Evolutionary conservation across 2,329 filamentous ascomycete species (phyloP).

Genomic region (Fonsecaea erecta): DNA sequence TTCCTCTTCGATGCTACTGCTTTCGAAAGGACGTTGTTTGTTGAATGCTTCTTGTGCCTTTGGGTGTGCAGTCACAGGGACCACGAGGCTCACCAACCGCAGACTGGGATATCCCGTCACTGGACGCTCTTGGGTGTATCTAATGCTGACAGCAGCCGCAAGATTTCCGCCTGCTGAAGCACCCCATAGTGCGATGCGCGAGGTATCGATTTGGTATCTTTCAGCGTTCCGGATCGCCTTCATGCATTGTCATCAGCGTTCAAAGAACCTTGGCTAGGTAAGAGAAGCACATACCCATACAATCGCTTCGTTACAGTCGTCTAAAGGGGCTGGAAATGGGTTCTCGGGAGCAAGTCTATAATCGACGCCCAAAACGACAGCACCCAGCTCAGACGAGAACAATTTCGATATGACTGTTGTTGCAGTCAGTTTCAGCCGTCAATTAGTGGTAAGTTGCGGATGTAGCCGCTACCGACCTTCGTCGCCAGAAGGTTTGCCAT

Average conservation of each 20-base stretch:
- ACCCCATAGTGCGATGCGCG: slow-evolving; percentile 62
- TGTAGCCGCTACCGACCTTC: slow-evolving; percentile 8
- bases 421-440: neutral
- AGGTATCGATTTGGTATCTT: slow-evolving; percentile 60
- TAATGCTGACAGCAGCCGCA: slow-evolving; percentile 58
- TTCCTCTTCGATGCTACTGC: slow-evolving; percentile 7
- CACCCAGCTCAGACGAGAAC: slow-evolving; percentile 42
- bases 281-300: slow-evolving; percentile 49
- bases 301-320: slow-evolving; percentile 66
- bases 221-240: slow-evolving; percentile 58
- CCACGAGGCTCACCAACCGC: slow-evolving; percentile 48
- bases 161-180: slow-evolving; percentile 69
- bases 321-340: slow-evolving; percentile 66
- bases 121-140: slow-evolving; percentile 40
- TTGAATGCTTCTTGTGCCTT: slow-evolving; percentile 16
- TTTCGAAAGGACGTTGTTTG: neutral
- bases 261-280: slow-evolving; percentile 28
- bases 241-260: neutral
- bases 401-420: slow-evolving; percentile 5
- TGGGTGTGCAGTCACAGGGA: slow-evolving; percentile 56
- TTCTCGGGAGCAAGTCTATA: slow-evolving; percentile 66
- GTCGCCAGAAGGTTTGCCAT: slow-evolving; percentile 18
- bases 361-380: slow-evolving; percentile 64
- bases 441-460: neutral
- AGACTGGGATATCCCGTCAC: slow-evolving; percentile 40